Base-by-base conservation (phyloP, 108 stramenopile genomes). In the Cylindrotheca fusiformis region DNA sequence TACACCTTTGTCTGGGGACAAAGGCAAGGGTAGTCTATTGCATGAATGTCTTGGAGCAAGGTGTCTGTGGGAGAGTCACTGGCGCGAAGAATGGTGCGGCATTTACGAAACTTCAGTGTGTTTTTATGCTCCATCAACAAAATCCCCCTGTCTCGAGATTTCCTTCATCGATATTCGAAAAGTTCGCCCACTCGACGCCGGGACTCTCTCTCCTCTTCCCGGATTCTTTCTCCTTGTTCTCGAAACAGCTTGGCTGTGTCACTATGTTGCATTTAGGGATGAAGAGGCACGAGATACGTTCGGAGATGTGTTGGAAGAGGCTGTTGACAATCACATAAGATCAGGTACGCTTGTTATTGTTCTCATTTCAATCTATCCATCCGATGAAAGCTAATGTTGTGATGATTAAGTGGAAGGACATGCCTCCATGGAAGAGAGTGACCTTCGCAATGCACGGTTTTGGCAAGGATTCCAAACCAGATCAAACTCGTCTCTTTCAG, bases 41-140 rank as follows among this genome's bases (percentile, higher is more conserved):
- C 50, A 63, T 24, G 88, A 88, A 48, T 81, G 61, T 23, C 56
- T 92, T 1, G 82, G 90, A 29, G 96, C 92, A 14, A 68, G 96
- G 45, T 85, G 85, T 48, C 77, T 95, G 24, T 96, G 90, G 85
- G 94, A 96, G 57, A 81, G 90, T 24, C 94, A 90, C 52, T 96
- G 96, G 96, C 65, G 94, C 41, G 95, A 96, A 71, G 96, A 96
- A 74, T 85, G 86, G 77, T 90, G 80, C 33, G 87, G 82, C 10
- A 22, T 96, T 18, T 91, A 91, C 55, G 79, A 77, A 5, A 71
- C 65, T 1, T 78, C 77, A 60, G 41, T 96, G 26, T 72, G 74
- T 2, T 93, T 92, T 73, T 96, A 92, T 78, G 76, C 89, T 0
- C 91, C 93, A 20, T 66, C 93, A 8, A 58, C 93, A 31, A 90